Conservation (phyloP, 1,139 yeast genomes). For the Nadsonia starkeyi-henricii region DNA sequence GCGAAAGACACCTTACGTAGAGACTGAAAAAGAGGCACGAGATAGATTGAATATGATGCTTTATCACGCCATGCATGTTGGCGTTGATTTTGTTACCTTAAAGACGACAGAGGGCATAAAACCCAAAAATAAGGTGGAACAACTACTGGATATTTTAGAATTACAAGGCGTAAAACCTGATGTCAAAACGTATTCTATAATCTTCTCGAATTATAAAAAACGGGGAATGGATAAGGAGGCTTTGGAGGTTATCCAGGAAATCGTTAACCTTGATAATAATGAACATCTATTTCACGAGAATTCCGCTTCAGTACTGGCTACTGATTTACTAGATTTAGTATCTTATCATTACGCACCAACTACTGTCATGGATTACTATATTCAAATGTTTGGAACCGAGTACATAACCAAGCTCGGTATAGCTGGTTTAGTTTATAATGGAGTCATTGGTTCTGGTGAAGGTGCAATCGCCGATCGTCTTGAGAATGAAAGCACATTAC, state of each 20-base stretch:
- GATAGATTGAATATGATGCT: neutral
- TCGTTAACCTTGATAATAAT: neutral
- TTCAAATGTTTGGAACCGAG: neutral
- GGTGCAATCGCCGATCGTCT: neutral
- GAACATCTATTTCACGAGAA: neutral
- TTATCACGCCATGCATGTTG: neutral
- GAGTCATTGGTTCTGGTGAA: neutral
- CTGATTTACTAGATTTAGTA: neutral
- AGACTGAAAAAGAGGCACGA: neutral
- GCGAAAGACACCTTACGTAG: neutral
- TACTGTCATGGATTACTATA: neutral
- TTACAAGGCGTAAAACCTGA: neutral
- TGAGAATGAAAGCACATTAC: neutral
- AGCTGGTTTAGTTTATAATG: neutral
- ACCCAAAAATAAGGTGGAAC: neutral
- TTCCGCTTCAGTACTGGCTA: neutral
- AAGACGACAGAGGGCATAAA: neutral
- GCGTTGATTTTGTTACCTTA: neutral
- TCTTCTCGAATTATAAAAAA: neutral
- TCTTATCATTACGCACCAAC: neutral
- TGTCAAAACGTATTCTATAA: neutral
- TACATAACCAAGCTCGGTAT: neutral
- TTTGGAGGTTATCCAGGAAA: neutral
- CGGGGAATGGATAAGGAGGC: neutral
- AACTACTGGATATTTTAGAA: neutral